phyloP scores from a whole-genome alignment of 352 stramenopile species.

The Phytophthora foliorum region DNA sequence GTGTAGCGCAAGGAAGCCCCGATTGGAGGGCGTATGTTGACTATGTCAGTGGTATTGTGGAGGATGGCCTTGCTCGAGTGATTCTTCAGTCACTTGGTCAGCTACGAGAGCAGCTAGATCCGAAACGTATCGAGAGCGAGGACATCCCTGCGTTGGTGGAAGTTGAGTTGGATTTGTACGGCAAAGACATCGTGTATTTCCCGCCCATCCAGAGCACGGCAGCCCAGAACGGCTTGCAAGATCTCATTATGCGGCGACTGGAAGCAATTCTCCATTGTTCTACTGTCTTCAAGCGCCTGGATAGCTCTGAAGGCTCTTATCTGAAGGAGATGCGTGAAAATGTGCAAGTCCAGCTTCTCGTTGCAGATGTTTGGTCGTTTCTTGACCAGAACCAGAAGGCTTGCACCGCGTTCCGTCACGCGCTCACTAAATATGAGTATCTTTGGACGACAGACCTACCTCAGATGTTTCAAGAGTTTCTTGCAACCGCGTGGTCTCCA shows the following conservation, averaged over 20 bases:
- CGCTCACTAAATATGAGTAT: constrained; percentile 94
- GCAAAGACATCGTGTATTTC: constrained; percentile 88
- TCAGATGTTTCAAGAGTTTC: constrained; percentile 90
- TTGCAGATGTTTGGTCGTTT: constrained; percentile 86
- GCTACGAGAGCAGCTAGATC: constrained; percentile 88
- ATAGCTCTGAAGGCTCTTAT: constrained; percentile 90
- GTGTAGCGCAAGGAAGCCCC: constrained; percentile 90
- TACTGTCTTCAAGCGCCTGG: constrained; percentile 86
- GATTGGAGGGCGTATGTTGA: constrained; percentile 95
- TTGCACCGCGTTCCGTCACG: constrained; percentile 63
- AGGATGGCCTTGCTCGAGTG: constrained; percentile 82
- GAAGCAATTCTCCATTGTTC: constrained; percentile 75
- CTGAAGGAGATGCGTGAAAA: constrained; percentile 92
- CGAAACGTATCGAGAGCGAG: constrained; percentile 82
- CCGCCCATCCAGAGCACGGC: constrained; percentile 62
- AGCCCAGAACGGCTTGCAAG: constrained; percentile 63
- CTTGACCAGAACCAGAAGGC: constrained; percentile 83
- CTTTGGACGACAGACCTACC: constrained; percentile 93
- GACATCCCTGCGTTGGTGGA: constrained; percentile 90
- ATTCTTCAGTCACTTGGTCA: constrained; percentile 75
- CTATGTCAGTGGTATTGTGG: constrained; percentile 92
- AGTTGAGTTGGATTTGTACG: constrained; percentile 92
- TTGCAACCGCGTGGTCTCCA: constrained; percentile 69
- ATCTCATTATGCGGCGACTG: constrained; percentile 72
- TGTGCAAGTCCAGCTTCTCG: constrained; percentile 72